These are phyloP conservation scores for Chytriomyces sp. DNA, from an alignment of 192 early-diverging fungal species.

Conservation along the genomic window DNA sequence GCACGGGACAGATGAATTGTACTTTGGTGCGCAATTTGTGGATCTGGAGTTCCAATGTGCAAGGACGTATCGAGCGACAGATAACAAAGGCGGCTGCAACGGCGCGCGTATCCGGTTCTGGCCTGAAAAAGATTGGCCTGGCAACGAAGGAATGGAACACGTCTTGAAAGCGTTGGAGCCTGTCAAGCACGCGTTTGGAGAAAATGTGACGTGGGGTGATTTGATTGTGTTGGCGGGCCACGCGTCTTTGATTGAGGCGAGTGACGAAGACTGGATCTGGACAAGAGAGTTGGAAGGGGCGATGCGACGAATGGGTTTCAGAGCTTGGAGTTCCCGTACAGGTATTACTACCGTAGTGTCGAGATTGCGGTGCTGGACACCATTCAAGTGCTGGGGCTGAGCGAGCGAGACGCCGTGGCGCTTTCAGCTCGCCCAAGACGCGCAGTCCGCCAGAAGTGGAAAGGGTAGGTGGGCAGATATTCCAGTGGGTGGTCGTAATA, in stretches of 20 bases:
- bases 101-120: slow-evolving; percentile 45
- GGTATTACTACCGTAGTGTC: slow-evolving; percentile 12
- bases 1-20: too few species aligned
- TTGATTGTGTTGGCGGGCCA: slow-evolving; percentile 45
- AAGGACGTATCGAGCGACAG: slow-evolving; percentile 39
- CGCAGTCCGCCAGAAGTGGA: neutral
- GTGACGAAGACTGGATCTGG: neutral
- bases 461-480: neutral
- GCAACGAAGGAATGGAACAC: slow-evolving; percentile 71
- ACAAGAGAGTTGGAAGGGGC: neutral
- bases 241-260: slow-evolving; percentile 3
- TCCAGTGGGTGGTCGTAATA: neutral
- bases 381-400: slow-evolving; percentile 1
- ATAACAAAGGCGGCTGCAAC: slow-evolving; percentile 42
- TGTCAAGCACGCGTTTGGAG: slow-evolving; percentile 77
- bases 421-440: neutral
- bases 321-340: neutral
- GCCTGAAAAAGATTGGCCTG: slow-evolving; percentile 59
- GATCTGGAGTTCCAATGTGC: slow-evolving; percentile 41
- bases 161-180: slow-evolving; percentile 73
- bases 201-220: slow-evolving; percentile 73
- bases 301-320: neutral
- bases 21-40: slow-evolving; percentile 30
- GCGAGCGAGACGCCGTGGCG: slow-evolving; percentile 5
- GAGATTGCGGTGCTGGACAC: neutral